Evolutionary conservation across 495 filamentous ascomycete genomes (phyloP).

Genomic region (Pseudevernia furfuracea): DNA sequence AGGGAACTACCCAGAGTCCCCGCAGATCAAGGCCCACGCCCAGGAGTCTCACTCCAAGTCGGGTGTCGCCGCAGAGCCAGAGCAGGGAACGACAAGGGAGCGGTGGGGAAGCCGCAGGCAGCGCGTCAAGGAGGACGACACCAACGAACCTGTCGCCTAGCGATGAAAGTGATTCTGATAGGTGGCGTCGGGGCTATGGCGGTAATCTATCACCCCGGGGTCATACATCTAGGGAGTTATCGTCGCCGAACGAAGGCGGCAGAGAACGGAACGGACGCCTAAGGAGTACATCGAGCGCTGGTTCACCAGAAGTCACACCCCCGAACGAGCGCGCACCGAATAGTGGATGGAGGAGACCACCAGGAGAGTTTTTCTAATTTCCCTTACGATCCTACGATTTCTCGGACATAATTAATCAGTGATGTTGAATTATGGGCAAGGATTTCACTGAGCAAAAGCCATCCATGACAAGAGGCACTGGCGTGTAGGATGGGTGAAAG

Average conservation of each 20-base stretch:
- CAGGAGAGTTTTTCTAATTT: conserved; percentile 10
- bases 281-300: conserved; percentile 4
- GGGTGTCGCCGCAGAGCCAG: conserved; percentile 1
- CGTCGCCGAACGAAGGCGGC: background rate
- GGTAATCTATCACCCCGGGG: background rate
- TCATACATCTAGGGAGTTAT: background rate
- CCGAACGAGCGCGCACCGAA: conserved; percentile 2
- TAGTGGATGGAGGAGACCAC: background rate
- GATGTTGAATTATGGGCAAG: background rate
- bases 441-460: background rate
- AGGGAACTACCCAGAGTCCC: background rate
- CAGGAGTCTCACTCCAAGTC: background rate
- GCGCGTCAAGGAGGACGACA: background rate
- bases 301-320: background rate
- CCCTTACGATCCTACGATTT: background rate
- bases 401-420: background rate
- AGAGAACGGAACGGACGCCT: background rate
- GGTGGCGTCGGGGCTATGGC: conserved; percentile 5
- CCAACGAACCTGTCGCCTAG: background rate
- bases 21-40: background rate
- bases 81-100: conserved; percentile 10
- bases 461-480: background rate
- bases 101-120: background rate
- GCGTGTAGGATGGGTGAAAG: background rate
- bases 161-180: conserved; percentile 3